phyloP scores from a whole-genome alignment of 208 protist genomes.

The Crithidia sp. region DNA sequence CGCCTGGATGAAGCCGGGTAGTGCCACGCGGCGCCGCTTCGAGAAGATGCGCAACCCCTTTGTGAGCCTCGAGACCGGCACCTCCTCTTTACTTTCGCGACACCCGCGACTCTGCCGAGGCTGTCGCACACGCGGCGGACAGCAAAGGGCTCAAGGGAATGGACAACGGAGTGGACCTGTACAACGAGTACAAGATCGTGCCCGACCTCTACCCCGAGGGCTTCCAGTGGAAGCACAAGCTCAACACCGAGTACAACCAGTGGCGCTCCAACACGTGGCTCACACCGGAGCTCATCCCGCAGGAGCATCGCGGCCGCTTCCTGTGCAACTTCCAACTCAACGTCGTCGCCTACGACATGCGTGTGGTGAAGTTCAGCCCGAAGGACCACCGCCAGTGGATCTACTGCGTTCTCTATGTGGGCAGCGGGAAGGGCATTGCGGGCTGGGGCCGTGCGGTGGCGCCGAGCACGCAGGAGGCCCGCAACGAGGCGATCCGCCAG shows the following conservation, averaged over 20 bases:
- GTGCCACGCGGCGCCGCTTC: conserved; percentile 89
- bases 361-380: conserved; percentile 93
- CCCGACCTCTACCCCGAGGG: conserved; percentile 93
- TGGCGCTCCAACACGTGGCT: conserved; percentile 95
- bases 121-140: conserved; percentile 85
- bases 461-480: conserved; percentile 90
- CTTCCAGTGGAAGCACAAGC: conserved; percentile 94
- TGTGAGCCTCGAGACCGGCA: conserved; percentile 91
- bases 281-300: conserved; percentile 91
- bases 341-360: conserved; percentile 92
- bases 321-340: conserved; percentile 95
- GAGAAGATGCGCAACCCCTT: conserved; percentile 96
- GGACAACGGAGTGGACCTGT: conserved; percentile 91
- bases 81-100: conserved; percentile 93
- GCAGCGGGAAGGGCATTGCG: conserved; percentile 91
- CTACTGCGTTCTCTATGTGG: conserved; percentile 92
- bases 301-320: conserved; percentile 92
- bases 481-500: conserved; percentile 90
- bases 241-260: conserved; percentile 95
- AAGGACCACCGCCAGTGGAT: conserved; percentile 94
- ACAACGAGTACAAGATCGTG: conserved; percentile 94
- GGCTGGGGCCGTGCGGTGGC: conserved; percentile 91
- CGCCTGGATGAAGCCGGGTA: conserved; percentile 92
- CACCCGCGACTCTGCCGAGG: conserved; percentile 87
- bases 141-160: conserved; percentile 92